phyloP scores from a whole-genome alignment of 495 filamentous ascomycete genomes.

The Talaromyces borbonicus region DNA sequence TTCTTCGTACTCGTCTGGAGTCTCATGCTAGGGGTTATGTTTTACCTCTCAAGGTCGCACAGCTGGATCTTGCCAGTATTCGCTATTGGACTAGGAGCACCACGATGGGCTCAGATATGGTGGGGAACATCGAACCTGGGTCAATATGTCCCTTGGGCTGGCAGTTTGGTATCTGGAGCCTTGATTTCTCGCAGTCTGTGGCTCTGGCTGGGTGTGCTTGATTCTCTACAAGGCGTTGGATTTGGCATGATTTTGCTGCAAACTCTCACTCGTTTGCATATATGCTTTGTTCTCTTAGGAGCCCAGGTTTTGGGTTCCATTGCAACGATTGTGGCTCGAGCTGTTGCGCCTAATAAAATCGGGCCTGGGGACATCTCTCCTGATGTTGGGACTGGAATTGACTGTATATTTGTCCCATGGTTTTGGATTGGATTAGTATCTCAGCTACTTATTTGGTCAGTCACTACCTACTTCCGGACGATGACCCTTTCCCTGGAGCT shows the following conservation, averaged over 20 bases:
- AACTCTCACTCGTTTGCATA: constrained; percentile 40
- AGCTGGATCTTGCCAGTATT: constrained; percentile 43
- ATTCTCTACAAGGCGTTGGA: constrained; percentile 38
- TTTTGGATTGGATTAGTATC: constrained; percentile 58
- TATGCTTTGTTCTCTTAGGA: constrained; percentile 40
- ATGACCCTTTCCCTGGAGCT: no score
- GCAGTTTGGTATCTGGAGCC: constrained; percentile 31
- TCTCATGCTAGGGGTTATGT: constrained; percentile 28
- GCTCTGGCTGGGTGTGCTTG: constrained; percentile 42
- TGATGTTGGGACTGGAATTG: constrained; percentile 30
- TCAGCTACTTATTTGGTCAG: constrained; percentile 53
- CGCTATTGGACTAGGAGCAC: constrained; percentile 40
- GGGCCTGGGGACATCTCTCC: constrained; percentile 40
- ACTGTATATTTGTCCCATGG: constrained; percentile 44
- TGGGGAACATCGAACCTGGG: constrained; percentile 41
- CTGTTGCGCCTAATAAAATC: constrained; percentile 37
- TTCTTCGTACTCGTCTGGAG: constrained; percentile 41
- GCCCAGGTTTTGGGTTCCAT: constrained; percentile 42
- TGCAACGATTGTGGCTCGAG: constrained; percentile 38
- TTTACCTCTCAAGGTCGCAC: constrained; percentile 33
- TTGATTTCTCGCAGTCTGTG: constrained; percentile 38
- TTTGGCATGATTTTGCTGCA: constrained; percentile 45
- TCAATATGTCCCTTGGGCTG: constrained; percentile 40
- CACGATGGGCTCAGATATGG: constrained; percentile 43
- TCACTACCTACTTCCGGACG: neutral